Percentiles rank a stretch among this genome's conserved stretches.
These are phyloP conservation scores for Odonthalia washingtoniensis DNA, from an alignment of 31 red algal species.

Conservation along the genomic window DNA sequence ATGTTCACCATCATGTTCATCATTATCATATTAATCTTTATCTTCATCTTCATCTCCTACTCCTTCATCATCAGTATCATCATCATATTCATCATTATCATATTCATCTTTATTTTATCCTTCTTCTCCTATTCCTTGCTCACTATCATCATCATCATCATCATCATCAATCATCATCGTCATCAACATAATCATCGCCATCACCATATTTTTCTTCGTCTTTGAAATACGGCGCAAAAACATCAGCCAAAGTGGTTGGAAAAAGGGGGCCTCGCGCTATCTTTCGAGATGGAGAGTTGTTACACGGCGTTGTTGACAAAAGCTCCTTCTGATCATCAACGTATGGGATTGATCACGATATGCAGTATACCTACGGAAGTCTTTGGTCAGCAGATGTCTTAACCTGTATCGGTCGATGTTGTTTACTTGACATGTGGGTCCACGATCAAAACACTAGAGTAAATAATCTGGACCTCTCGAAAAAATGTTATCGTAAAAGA, in stretches of 20 bases:
- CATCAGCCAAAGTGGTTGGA: constrained; percentile 66
- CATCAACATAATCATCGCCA: too few relatives aligned
- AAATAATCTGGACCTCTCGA: constrained; percentile 77
- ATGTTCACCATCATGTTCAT: too few relatives aligned
- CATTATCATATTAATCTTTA: too few relatives aligned
- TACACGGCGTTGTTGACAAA: constrained; percentile 93
- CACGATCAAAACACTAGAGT: constrained; percentile 96
- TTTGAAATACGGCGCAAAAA: too few relatives aligned
- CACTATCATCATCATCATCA: too few relatives aligned
- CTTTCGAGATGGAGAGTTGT: constrained; percentile 77
- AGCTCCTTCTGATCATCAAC: constrained; percentile 84
- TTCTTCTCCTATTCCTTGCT: too few relatives aligned
- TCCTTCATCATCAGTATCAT: too few relatives aligned
- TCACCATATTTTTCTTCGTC: too few relatives aligned
- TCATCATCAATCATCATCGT: too few relatives aligned
- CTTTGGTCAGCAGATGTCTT: constrained; percentile 82
- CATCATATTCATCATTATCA: too few relatives aligned
- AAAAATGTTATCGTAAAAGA: constrained; percentile 61
- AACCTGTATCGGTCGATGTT: constrained; percentile 83
- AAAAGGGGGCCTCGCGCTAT: constrained; percentile 74
- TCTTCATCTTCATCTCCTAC: too few relatives aligned
- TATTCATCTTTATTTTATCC: too few relatives aligned
- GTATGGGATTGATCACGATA: constrained; percentile 93
- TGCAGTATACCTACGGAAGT: constrained; percentile 87
- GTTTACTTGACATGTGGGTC: constrained; percentile 75